Evolutionary conservation across 75 land plant genomes (phyloP), one percentile per base, ranked within the genome.

Genomic region (Ceratopteris richardii): DNA sequence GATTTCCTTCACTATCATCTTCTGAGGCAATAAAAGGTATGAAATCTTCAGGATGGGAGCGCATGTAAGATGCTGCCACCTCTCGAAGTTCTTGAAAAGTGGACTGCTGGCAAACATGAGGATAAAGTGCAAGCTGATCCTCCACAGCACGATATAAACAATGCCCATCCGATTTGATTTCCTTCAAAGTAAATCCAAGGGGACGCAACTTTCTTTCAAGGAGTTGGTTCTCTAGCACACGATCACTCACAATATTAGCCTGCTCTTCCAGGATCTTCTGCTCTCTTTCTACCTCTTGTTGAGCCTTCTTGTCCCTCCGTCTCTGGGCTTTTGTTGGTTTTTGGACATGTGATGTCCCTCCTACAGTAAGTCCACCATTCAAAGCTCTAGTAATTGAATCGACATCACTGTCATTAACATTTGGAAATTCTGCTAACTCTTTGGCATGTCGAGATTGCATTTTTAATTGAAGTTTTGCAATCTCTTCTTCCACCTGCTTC

Each of bases 101-200:
- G 42, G 64, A 69, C 22, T 77, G 69, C 12, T 69, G 78, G 13
- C 66, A 54, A 61, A 60, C 70, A 10, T 68, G 76, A n/a, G 78
- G 68, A 18, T 80, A 53, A 20, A 67, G 66, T 18, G 79, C 62
- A 6, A 92, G 63, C 54, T 92, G 98, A 56, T 91, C 83, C 72
- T 88, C 97, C 9, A 91, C 86, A 24, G 94, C 97, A 55, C 97
- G 70, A 44, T 91, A 91, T 1, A 91, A 65, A 62, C 98, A 88
- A 63, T 88, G 97, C 9, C 97, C 97, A 72, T 92, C 97, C 13
- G 94, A 82, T 67, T 92, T 92, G 26, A 92, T 87, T 47, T 92
- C 97, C 64, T 77, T 77, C n/a, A 91, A 60, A 10, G 72, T 74
- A 27, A 81, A 74, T 18, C 89, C 97, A 24, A 82, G 75, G 18